Base-by-base conservation (phyloP, 2,329 filamentous ascomycete genomes). In the Pestalotiopsis sp. region DNA sequence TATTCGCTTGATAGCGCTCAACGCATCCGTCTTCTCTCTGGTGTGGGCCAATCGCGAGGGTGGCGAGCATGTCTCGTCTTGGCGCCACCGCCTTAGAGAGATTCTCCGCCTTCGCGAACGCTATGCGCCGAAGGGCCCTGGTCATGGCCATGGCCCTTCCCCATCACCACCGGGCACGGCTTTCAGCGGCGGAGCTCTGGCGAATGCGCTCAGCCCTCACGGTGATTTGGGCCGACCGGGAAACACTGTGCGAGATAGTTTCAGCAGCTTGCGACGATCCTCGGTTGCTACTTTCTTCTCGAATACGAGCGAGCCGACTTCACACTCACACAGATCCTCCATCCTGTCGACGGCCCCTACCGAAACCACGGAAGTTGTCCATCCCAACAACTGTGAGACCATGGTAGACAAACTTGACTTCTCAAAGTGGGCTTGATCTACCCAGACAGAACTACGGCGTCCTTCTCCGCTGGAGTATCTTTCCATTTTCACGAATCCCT, bases 1-100 rank as follows among this genome's bases (percentile, higher is more conserved):
- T 77, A 93, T 98, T 66, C 91, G 96, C 49, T 90, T 97, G 61
- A 85, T 98, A 20, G 94, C 95, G 0, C 88, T 99, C 71, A 98
- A 98, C 76, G 95, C 96, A 0, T 97, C 93, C 14, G 93, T 98
- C 9, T 98, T 98, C 79, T 94, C 93, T 2, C 88, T 92, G 59
- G 95, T 98, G n/a, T 98, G 95, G 94, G 88, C 89, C 61, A 90
- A 89, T 75, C 87, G 90, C 61, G 88, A 92, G 71, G 92, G 91
- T 5, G 92, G 92, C 68, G 94, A 97, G 78, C 91, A 97, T 76
- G 87, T 96, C 38, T 96, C 94, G 12, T 93, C 93, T 9, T 98
- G 96, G 96, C 90, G 94, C 69, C 93, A 92, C 74, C 90, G 96
- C 63, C 87, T 98, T 13, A 89, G 92, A 63, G 93, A 95, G 78